Percentiles rank a stretch among this genome's conserved stretches.
Conservation (phyloP, 768 basidiomycete genomes). For the Pluteus cervinus region DNA sequence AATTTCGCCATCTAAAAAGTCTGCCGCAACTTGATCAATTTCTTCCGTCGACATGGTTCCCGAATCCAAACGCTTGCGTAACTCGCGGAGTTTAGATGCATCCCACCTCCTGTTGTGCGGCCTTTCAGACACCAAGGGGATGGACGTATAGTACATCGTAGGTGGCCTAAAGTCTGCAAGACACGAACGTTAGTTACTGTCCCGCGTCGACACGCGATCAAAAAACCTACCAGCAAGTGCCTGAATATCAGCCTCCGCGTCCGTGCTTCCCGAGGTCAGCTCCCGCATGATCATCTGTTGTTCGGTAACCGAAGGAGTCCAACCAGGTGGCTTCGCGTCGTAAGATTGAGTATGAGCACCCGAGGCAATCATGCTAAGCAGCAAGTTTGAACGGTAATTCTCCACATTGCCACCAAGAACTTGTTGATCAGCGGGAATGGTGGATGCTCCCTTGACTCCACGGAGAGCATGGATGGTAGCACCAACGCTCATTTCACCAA, state of each 20-base stretch:
- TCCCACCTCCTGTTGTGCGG: constrained; percentile 88
- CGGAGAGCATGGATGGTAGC: constrained; percentile 85
- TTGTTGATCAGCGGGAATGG: constrained; percentile 90
- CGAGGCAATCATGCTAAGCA: constrained; percentile 82
- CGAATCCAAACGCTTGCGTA: constrained; percentile 92
- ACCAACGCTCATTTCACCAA: constrained; percentile 81
- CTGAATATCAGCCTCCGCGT: constrained; percentile 81
- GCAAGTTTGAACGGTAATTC: constrained; percentile 89
- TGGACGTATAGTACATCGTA: constrained; percentile 94
- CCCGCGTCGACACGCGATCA: constrained; percentile 3
- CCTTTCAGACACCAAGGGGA: constrained; percentile 84
- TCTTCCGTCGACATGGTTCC: constrained; percentile 79
- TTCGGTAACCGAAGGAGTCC: constrained; percentile 76
- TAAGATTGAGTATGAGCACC: constrained; percentile 59
- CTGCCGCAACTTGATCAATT: constrained; percentile 83
- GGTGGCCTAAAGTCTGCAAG: constrained; percentile 81
- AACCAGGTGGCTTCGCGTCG: constrained; percentile 56
- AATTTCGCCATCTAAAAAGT: constrained; percentile 91
- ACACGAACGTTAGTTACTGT: constrained; percentile 6
- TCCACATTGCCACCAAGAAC: constrained; percentile 87
- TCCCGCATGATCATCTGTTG: constrained; percentile 98
- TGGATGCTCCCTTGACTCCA: constrained; percentile 85
- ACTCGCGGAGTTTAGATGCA: constrained; percentile 86
- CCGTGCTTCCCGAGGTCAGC: constrained; percentile 67
- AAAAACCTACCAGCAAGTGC: constrained; percentile 73